Conservation (phyloP, 306 rosid species). For the Casuarina glauca region DNA sequence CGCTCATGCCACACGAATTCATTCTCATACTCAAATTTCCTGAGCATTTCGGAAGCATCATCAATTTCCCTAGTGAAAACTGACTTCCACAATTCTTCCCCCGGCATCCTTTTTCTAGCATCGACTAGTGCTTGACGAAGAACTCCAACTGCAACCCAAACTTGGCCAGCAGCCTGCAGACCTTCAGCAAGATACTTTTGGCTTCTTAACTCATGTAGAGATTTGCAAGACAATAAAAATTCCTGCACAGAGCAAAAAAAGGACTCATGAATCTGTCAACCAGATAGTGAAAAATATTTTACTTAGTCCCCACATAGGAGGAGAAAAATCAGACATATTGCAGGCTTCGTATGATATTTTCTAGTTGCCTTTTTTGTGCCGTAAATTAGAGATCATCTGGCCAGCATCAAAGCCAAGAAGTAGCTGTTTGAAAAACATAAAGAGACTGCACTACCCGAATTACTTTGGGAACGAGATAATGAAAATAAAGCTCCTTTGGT, state of each 20-base stretch:
- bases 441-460: not conserved
- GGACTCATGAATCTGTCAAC: slow-evolving; percentile 2
- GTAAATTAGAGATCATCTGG: not conserved
- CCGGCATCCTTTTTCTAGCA: slow-evolving; percentile 42
- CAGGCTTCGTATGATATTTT: not conserved
- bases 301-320: not conserved
- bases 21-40: slow-evolving; percentile 65
- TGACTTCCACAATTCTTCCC: slow-evolving; percentile 53
- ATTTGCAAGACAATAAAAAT: slow-evolving; percentile 52
- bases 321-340: not conserved
- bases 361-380: not conserved
- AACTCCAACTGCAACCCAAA: slow-evolving; percentile 65
- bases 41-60: slow-evolving; percentile 51
- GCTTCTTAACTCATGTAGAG: slow-evolving; percentile 60
- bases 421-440: not conserved
- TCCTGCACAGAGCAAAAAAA: slow-evolving; percentile 49
- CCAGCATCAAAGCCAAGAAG: not conserved
- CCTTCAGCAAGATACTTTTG: slow-evolving; percentile 52
- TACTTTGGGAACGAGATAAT: not conserved
- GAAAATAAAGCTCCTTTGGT: not conserved
- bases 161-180: slow-evolving; percentile 45
- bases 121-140: slow-evolving; percentile 44
- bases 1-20: slow-evolving; percentile 68
- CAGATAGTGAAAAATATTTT: not conserved
- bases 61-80: slow-evolving; percentile 43